Evolutionary conservation across 331 rosid genomes (phyloP).

Genomic region (Cydonia oblonga): DNA sequence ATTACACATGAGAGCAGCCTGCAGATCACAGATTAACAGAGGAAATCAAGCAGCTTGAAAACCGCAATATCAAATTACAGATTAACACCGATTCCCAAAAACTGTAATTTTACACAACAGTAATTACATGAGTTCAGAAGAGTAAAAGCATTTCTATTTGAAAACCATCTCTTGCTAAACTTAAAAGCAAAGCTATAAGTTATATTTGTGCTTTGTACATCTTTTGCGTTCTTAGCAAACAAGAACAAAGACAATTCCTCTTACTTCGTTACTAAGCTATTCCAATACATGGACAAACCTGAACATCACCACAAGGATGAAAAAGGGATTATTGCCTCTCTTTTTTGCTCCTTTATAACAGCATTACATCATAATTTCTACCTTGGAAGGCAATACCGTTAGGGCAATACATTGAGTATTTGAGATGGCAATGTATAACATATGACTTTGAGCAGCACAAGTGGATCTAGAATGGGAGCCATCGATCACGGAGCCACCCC

Average conservation of each 20-base stretch:
- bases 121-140: not conserved
- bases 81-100: not conserved
- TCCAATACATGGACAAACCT: not conserved
- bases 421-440: not conserved
- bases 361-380: not conserved
- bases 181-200: not conserved
- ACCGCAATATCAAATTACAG: not conserved
- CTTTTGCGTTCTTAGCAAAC: not conserved
- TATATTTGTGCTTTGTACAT: not conserved
- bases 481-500: not conserved
- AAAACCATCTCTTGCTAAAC: not conserved
- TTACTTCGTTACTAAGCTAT: not conserved
- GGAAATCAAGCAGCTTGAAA: not conserved
- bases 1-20: conserved; percentile 40
- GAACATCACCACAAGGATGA: not conserved
- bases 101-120: not conserved
- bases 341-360: not conserved
- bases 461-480: not conserved
- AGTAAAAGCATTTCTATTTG: not conserved
- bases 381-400: not conserved
- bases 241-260: not conserved
- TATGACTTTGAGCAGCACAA: not conserved
- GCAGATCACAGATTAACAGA: conserved; percentile 16
- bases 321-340: not conserved
- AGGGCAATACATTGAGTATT: not conserved